Conservation (phyloP, 1,284 basidiomycete species). For the Fomitopsis pinicola region DNA sequence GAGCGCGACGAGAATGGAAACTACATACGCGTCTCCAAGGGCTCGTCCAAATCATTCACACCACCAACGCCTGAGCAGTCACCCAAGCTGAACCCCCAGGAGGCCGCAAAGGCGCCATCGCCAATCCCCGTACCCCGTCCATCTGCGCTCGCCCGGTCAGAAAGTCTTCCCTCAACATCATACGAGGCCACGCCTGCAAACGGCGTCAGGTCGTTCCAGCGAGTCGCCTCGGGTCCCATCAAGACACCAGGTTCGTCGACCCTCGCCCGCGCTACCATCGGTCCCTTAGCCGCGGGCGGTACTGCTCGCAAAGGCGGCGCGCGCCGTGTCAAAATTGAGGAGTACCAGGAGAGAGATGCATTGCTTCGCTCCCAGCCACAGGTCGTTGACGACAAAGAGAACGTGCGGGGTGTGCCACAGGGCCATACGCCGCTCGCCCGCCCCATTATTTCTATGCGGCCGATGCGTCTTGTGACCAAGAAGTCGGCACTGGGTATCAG, state of each 20-base stretch:
- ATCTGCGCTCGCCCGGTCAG: slow-evolving; percentile 58
- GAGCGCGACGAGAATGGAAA: slow-evolving; percentile 57
- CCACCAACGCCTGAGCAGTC: slow-evolving; percentile 35
- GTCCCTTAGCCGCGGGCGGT: slow-evolving; percentile 27
- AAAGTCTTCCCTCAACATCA: slow-evolving; percentile 40
- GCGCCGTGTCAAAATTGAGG: slow-evolving; percentile 39
- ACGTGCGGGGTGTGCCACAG: slow-evolving; percentile 22
- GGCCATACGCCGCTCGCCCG: slow-evolving; percentile 8
- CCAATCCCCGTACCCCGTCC: slow-evolving; percentile 30
- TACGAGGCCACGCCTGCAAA: slow-evolving; percentile 23
- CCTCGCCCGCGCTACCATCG: slow-evolving; percentile 8
- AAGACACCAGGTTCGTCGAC: slow-evolving; percentile 28
- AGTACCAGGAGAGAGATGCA: slow-evolving; percentile 30
- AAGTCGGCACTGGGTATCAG: slow-evolving; percentile 11
- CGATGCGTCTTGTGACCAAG: slow-evolving; percentile 6
- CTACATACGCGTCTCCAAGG: slow-evolving; percentile 49
- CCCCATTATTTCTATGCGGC: slow-evolving; percentile 5
- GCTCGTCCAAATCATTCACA: slow-evolving; percentile 30
- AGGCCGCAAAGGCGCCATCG: slow-evolving; percentile 35
- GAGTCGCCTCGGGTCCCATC: slow-evolving; percentile 53
- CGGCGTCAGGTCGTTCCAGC: slow-evolving; percentile 48
- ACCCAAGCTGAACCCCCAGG: slow-evolving; percentile 33
- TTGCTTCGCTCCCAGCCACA: slow-evolving; percentile 16
- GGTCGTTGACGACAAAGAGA: slow-evolving; percentile 30
- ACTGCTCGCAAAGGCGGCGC: slow-evolving; percentile 34